phyloP scores from a whole-genome alignment of 1,139 yeast species.

The Protomyces gravidus region DNA sequence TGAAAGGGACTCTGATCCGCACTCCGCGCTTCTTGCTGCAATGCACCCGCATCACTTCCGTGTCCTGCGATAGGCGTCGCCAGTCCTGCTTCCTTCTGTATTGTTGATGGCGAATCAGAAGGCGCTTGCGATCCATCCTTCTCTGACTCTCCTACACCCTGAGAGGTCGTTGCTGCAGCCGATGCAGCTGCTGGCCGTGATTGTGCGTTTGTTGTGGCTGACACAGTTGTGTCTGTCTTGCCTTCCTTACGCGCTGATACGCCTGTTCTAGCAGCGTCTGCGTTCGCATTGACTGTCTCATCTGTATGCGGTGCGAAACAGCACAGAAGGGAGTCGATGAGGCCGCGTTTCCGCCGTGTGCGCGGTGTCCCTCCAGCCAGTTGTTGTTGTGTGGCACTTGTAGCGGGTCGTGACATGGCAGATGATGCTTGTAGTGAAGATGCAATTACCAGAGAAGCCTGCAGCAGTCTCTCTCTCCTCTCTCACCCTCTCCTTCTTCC shows the following conservation, averaged over 20 bases:
- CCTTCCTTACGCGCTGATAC: background rate
- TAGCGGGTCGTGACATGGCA: background rate
- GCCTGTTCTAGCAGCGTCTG: background rate
- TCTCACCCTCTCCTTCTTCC: background rate
- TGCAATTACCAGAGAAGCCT: too few relatives aligned
- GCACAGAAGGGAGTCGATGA: background rate
- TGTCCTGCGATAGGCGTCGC: background rate
- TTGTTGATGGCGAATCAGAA: background rate
- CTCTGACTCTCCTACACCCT: background rate
- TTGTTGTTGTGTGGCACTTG: background rate
- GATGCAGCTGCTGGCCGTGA: background rate
- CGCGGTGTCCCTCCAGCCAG: background rate
- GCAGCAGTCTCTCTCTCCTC: too few relatives aligned
- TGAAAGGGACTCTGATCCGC: background rate
- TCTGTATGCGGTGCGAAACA: background rate
- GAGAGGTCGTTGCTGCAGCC: too few relatives aligned
- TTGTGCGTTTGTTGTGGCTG: background rate
- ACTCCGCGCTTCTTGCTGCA: background rate
- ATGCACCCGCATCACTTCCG: too few relatives aligned
- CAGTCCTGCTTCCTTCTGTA: background rate
- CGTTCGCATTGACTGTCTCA: too few relatives aligned
- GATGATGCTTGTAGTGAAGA: too few relatives aligned
- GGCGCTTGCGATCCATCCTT: background rate
- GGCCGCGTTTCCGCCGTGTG: constrained; percentile 4
- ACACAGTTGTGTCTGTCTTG: background rate